These are phyloP conservation scores for Saraca asoca DNA, from an alignment of 331 rosid genomes.

Conservation along the genomic window DNA sequence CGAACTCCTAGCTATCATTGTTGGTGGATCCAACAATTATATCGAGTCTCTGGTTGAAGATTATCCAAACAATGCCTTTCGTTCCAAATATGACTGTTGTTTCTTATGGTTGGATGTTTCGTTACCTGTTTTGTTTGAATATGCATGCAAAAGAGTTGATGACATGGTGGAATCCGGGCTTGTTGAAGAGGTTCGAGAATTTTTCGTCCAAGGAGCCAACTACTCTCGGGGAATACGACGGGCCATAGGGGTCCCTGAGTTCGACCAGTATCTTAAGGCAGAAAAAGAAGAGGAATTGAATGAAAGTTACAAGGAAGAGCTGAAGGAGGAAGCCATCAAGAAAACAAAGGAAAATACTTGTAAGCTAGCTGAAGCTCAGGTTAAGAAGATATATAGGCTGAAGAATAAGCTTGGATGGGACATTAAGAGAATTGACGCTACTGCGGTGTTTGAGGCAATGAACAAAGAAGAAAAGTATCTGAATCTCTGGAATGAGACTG, in stretches of 20 bases:
- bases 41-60: constrained; percentile 6
- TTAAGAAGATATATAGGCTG: background rate
- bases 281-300: background rate
- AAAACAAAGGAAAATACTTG: constrained; percentile 16
- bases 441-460: constrained; percentile 23
- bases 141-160: constrained; percentile 25
- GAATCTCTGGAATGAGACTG: constrained; percentile 7
- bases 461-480: background rate
- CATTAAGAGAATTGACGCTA: constrained; percentile 24
- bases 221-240: constrained; percentile 13
- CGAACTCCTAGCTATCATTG: background rate
- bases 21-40: constrained; percentile 19
- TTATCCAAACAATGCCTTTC: background rate
- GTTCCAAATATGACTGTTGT: constrained; percentile 32
- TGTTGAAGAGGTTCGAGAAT: constrained; percentile 17
- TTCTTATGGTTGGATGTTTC: constrained; percentile 29
- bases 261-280: background rate
- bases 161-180: constrained; percentile 28
- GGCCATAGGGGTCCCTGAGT: constrained; percentile 28
- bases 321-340: background rate
- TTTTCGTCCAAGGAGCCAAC: constrained; percentile 1
- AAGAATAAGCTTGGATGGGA: constrained; percentile 19
- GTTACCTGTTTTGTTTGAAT: constrained; percentile 14
- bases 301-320: background rate
- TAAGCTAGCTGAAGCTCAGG: constrained; percentile 22